Evolutionary conservation across 2,329 filamentous ascomycete species (phyloP), one percentile per base, ranked within the genome.

Genomic region (Fusarium euwallaceae): DNA sequence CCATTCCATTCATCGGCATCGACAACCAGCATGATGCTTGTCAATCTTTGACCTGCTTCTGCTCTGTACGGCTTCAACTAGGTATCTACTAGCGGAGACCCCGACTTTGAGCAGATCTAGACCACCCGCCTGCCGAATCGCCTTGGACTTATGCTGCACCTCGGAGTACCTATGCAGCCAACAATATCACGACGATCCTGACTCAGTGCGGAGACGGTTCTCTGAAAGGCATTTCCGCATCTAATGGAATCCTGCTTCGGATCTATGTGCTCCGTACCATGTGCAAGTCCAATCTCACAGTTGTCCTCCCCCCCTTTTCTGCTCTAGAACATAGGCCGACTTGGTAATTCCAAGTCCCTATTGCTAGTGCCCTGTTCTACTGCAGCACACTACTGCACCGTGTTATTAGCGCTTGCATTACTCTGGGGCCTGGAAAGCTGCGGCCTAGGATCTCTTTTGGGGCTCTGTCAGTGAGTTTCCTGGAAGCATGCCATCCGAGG

Each of bases 361-460:
- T 71, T 69, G 12, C 48, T 55, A 70, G 67, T 66, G 68, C 64
- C 59, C 61, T 67, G 45, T 65, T 62, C 58, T 67, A 62, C 58
- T 77, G 74, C 74, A 79, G 74, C 66, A 59, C 75, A 67, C 77
- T 78, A 79, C 77, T 79, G 77, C 77, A 77, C 29, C 41, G 60
- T 61, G 34, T 62, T 69, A 59, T 74, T 79, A 79, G 77, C 72
- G 72, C 59, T 65, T 68, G 58, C 68, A 69, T 68, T 59, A 61
- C 64, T 67, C 71, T 71, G 61, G 41, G 51, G 56, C 67, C 66
- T 75, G 70, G 70, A 72, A 71, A 73, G 64, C 45, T 43, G 56
- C 70, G 72, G 69, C 55, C 66, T 61, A 77, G 67, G 58, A 61
- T 77, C 45, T 61, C 48, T 53, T 64, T 56, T 51, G 34, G 56